Evolutionary conservation across 2,329 filamentous ascomycete genomes (phyloP).

Genomic region (Dryadomyces sulphureus): DNA sequence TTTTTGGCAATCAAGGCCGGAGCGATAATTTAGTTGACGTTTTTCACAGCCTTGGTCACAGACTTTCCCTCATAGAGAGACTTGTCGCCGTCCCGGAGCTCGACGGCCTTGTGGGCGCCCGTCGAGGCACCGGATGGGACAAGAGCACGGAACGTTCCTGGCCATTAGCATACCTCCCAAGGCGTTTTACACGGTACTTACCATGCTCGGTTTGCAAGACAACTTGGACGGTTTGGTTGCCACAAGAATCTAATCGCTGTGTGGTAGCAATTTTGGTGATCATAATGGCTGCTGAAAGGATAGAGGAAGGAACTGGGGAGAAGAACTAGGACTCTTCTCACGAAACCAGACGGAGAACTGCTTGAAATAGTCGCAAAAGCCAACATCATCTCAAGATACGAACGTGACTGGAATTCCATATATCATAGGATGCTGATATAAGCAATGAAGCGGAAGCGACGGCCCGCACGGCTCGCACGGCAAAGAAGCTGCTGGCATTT

Average conservation of each 20-base stretch:
- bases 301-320: neutral
- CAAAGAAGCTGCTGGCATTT: too few species aligned
- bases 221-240: slow-evolving; percentile 97
- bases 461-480: too few species aligned
- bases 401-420: too few species aligned
- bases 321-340: too few species aligned
- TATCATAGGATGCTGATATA: too few species aligned
- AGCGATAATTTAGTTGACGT: slow-evolving; percentile 69
- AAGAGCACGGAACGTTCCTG: slow-evolving; percentile 90
- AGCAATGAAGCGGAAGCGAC: too few species aligned
- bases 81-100: slow-evolving; percentile 85
- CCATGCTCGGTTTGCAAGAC: slow-evolving; percentile 41
- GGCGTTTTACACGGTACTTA: slow-evolving; percentile 82
- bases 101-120: slow-evolving; percentile 77
- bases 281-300: slow-evolving; percentile 20
- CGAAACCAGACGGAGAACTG: too few species aligned
- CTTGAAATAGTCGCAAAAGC: too few species aligned
- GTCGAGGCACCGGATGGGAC: slow-evolving; percentile 94
- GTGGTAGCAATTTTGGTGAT: slow-evolving; percentile 84
- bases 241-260: slow-evolving; percentile 95
- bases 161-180: slow-evolving; percentile 35
- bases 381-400: too few species aligned
- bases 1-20: slow-evolving; percentile 70
- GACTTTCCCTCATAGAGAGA: slow-evolving; percentile 75
- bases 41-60: slow-evolving; percentile 71